Base-by-base conservation (phyloP, 2,329 filamentous ascomycete species). In the Piedraia hortae region DNA sequence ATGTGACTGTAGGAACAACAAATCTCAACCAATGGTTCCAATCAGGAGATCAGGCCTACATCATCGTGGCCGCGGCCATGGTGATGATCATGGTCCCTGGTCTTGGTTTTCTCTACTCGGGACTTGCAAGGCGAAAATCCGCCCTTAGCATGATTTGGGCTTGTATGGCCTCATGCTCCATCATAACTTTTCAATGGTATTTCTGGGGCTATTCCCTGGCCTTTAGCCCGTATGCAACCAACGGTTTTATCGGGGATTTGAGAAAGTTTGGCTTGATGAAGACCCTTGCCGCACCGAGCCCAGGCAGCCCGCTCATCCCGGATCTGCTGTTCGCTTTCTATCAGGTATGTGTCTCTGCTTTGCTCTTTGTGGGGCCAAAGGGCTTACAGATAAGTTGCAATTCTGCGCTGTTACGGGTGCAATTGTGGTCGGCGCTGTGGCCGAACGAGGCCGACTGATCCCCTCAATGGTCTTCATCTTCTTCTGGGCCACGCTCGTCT, bases 191-290 rank as follows among this genome's bases (percentile, higher is more conserved):
- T 54, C 85, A 97, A 53, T 97, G 85, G 85, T 93, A 91, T 42
- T 91, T 97, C 47, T 93, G 85, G 82, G 85, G 85, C 16, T 97
- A 90, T 48, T 90, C 82, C 8, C 57, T 97, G 29, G 80, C 82
- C 23, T 91, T 93, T 50, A 85, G 73, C 39, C 56, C 61, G 19
- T 65, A 64, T 8, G 73, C 69, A 4, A 77, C 62, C 34, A 91
- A 34, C 13, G 71, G 74, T 23, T 93, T 73, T 51, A 93, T 97
- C 41, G 85, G 85, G 24, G 65, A 93, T 44, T 51, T 97, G 25
- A 59, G 67, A 35, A 73, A 88, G 46, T 90, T 93, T 37, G 85
- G 78, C 29, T 58, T 97, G 36, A 69, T 63, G 56, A 74, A 78
- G 40, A 75, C 77, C 2, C 58, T 89, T 36, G 85, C 62, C 23